Conservation (phyloP, 2,329 filamentous ascomycete genomes). For the Fusarium verrucosum region DNA sequence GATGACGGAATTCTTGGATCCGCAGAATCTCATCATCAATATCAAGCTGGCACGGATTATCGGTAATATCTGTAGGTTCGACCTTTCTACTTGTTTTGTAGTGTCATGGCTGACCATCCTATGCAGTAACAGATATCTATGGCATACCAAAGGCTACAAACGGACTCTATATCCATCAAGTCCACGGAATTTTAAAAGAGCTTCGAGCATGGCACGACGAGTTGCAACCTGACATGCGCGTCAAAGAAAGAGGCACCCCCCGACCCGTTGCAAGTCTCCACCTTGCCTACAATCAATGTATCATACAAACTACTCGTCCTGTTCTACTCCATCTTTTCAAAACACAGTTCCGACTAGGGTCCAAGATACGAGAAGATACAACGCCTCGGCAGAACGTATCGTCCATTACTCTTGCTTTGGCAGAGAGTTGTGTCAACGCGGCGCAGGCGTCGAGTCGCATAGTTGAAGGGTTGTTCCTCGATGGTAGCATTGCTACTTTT, state of each 20-base stretch:
- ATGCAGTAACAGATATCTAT: conserved; percentile 43
- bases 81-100: fast-evolving
- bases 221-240: conserved; percentile 36
- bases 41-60: conserved; percentile 46
- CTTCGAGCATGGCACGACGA: conserved; percentile 45
- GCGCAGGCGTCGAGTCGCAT: conserved; percentile 44
- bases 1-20: conserved; percentile 45
- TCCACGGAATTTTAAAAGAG: conserved; percentile 44
- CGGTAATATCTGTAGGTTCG: conserved; percentile 40
- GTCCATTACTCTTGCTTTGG: conserved; percentile 45
- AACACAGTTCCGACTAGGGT: conserved; percentile 40
- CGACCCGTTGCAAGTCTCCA: conserved; percentile 43
- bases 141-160: conserved; percentile 44
- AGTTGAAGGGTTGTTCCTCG: conserved; percentile 40
- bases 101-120: fast-evolving
- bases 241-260: conserved; percentile 41
- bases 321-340: conserved; percentile 47
- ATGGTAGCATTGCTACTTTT: conserved; percentile 41
- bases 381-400: conserved; percentile 39
- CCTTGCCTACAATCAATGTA: conserved; percentile 49
- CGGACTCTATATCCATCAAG: conserved; percentile 44
- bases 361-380: conserved; percentile 10
- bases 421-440: conserved; percentile 48
- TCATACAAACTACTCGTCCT: conserved; percentile 48
- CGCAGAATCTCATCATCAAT: conserved; percentile 43